Evolutionary conservation across 148 eudicot genomes (phyloP).

Genomic region (Euryodendron excelsum): DNA sequence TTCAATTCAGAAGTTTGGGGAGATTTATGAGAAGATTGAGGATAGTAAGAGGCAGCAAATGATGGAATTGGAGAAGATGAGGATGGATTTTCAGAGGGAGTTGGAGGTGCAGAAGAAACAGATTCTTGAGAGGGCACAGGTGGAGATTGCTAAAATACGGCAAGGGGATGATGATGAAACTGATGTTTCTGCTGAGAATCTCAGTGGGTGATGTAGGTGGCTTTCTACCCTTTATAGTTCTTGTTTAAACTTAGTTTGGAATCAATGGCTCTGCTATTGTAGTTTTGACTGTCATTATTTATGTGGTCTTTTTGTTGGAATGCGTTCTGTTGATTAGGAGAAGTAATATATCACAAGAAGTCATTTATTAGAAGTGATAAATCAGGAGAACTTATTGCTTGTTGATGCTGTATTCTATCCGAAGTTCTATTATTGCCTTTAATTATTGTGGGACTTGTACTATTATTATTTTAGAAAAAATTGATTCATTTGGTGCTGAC

Average conservation of each 20-base stretch:
- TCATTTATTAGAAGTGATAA: neutral
- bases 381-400: neutral
- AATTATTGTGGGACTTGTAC: neutral
- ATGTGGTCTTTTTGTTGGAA: neutral
- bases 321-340: neutral
- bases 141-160: conserved; percentile 66
- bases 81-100: conserved; percentile 79
- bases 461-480: neutral
- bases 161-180: conserved; percentile 21
- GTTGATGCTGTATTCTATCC: neutral
- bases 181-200: conserved; percentile 50
- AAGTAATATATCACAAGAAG: neutral
- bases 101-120: conserved; percentile 85
- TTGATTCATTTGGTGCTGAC: too few relatives aligned
- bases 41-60: conserved; percentile 81
- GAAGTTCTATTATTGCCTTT: neutral
- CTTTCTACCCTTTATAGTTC: neutral
- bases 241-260: neutral
- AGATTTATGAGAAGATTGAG: conserved; percentile 92
- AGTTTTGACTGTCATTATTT: neutral
- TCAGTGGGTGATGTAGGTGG: conserved; percentile 43
- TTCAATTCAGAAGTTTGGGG: conserved; percentile 79
- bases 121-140: conserved; percentile 71
- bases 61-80: conserved; percentile 89
- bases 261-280: conserved; percentile 1